Percentiles rank a stretch among this genome's conserved stretches.
Evolutionary conservation across 1,284 basidiomycete species (phyloP).

Genomic region (Ustilago trichophora): DNA sequence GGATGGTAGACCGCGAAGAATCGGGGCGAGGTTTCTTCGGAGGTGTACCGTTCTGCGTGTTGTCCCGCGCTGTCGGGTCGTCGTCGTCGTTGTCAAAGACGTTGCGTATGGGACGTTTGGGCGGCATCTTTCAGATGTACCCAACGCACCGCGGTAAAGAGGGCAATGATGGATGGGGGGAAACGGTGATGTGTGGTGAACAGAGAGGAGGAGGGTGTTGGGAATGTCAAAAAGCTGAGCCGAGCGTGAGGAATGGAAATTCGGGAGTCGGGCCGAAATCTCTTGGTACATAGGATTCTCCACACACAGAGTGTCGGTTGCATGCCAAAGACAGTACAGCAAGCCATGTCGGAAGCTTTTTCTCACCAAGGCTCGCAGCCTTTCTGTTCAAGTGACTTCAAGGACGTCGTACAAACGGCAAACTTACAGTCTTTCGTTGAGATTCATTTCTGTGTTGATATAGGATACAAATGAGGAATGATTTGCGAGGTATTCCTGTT

Average conservation of each 20-base stretch:
- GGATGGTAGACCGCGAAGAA: not conserved
- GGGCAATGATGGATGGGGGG: no score
- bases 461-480: not conserved
- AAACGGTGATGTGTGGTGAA: not conserved
- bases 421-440: no score
- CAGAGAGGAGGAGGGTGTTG: not conserved
- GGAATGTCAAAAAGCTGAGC: constrained; percentile 5
- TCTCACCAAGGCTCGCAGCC: no score
- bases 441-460: no score
- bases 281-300: no score
- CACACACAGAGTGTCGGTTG: no score
- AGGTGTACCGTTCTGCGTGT: constrained; percentile 19
- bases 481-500: not conserved
- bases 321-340: no score
- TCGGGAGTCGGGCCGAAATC: constrained; percentile 2
- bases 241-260: not conserved
- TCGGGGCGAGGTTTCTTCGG: constrained; percentile 30
- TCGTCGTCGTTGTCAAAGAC: constrained; percentile 46
- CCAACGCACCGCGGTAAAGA: no score
- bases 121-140: constrained; percentile 44
- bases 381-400: no score
- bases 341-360: no score
- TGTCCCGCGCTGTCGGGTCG: not conserved
- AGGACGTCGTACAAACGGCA: no score
- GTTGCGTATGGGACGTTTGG: constrained; percentile 42